These are phyloP conservation scores for Cyclotella choctawhatcheeana DNA, from an alignment of 108 stramenopile species.

Conservation along the genomic window DNA sequence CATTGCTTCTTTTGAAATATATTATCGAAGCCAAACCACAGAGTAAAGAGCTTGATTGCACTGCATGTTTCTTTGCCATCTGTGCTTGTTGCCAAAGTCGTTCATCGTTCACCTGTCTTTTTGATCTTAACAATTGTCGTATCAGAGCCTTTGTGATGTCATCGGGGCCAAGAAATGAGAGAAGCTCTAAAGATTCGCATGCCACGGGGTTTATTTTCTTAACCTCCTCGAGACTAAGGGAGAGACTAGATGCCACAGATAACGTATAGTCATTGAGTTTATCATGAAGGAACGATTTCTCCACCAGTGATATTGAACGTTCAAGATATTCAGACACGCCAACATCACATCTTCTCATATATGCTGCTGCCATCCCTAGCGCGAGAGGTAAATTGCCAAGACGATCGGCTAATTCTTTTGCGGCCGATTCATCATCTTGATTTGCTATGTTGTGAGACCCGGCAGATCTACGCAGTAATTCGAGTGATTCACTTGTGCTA, in stretches of 20 bases:
- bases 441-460: slow-evolving; percentile 38
- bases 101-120: slow-evolving; percentile 40
- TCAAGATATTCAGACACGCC: slow-evolving; percentile 61
- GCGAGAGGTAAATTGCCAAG: slow-evolving; percentile 71
- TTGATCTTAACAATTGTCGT: slow-evolving; percentile 50
- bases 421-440: slow-evolving; percentile 5
- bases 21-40: slow-evolving; percentile 20
- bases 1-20: not conserved
- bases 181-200: slow-evolving; percentile 48
- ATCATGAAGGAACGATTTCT: slow-evolving; percentile 46
- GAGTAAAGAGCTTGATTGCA: not conserved
- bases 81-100: not conserved
- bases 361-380: slow-evolving; percentile 69
- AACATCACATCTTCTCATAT: slow-evolving; percentile 76
- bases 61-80: not conserved
- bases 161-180: slow-evolving; percentile 67
- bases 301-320: slow-evolving; percentile 67
- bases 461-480: slow-evolving; percentile 47
- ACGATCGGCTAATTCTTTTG: slow-evolving; percentile 28
- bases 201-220: slow-evolving; percentile 52
- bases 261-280: slow-evolving; percentile 53
- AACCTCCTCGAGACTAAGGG: slow-evolving; percentile 60
- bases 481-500: slow-evolving; percentile 54
- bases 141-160: slow-evolving; percentile 31
- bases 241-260: slow-evolving; percentile 60